Evolutionary conservation across 1,284 basidiomycete species (phyloP).

Genomic region (Kalmanozyma brasiliensis): DNA sequence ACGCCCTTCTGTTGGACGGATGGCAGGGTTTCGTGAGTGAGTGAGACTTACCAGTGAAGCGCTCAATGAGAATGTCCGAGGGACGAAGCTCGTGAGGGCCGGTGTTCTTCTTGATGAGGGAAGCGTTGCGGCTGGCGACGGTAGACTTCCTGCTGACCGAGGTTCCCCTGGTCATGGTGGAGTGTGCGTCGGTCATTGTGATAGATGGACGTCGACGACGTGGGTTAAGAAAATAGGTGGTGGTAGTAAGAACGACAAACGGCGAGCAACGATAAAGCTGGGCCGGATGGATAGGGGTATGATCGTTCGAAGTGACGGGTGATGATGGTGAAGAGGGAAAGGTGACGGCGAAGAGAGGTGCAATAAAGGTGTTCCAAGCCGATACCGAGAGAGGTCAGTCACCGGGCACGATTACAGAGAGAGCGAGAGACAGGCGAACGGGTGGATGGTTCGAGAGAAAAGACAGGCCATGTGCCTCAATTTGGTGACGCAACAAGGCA

Average conservation of each 20-base stretch:
- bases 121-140: constrained; percentile 68
- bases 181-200: constrained; percentile 65
- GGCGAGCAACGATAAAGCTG: constrained; percentile 5
- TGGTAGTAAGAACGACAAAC: constrained; percentile 3
- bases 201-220: constrained; percentile 25
- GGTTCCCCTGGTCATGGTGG: constrained; percentile 62
- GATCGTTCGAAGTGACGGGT: constrained; percentile 23
- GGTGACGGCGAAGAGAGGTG: neutral
- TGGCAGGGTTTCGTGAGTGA: neutral
- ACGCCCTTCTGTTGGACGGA: too few species aligned
- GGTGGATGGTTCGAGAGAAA: too few species aligned
- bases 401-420: too few species aligned
- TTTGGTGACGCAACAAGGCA: constrained; percentile 16
- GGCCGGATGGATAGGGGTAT: constrained; percentile 15
- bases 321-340: constrained; percentile 24
- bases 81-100: constrained; percentile 84
- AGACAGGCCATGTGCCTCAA: too few species aligned
- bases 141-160: constrained; percentile 67
- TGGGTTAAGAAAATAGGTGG: neutral
- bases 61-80: constrained; percentile 95
- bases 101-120: constrained; percentile 70
- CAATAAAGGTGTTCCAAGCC: neutral
- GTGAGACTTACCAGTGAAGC: constrained; percentile 69
- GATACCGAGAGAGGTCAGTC: too few species aligned
- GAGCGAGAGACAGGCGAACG: too few species aligned